Evolutionary conservation across 2,329 filamentous ascomycete genomes (phyloP), one percentile per base, ranked within the genome.

Genomic region (Hypomyces perniciosus): DNA sequence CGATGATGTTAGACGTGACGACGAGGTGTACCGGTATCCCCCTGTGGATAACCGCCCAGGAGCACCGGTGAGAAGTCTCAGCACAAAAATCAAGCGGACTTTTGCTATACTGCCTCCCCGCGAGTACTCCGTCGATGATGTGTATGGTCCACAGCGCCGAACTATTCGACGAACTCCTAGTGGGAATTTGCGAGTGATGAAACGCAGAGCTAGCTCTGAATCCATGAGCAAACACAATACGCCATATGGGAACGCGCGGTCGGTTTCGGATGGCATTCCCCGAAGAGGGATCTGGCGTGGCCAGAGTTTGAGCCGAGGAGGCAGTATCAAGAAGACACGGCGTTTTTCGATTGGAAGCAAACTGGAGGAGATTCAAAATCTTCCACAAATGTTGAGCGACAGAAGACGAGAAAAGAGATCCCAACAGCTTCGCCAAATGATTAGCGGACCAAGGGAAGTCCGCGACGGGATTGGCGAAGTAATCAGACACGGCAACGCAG

Each of bases 51-150:
- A 77, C 52, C 73, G 77, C 33, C 74, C 75, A 1, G 56, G 57
- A 7, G 64, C 59, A 26, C 73, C 73, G 3, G 73, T 73, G 35
- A 67, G 74, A 48, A 79, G 72, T 51, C 62, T 84, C 10, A 80
- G 77, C 55, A 65, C 71, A 33, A 76, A 73, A 31, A 66, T 83
- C 67, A 80, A 78, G 65, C 70, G 73, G 34, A 84, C 81, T 0
- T 83, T 85, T 68, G 75, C 81, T 9, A 81, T 84, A 29, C 60
- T 84, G 44, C 81, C 82, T 0, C 57, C 72, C n/a, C 68, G 70
- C 3, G 65, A 73, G 42, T 61, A 62, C 44, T 53, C 60, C 20
- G 56, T 58, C 6, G 61, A 66, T 47, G 66, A 71, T 10, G 63
- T 60, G 28, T 61, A 68, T 30, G 66, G 66, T 3, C 68, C 72